Evolutionary conservation across 768 basidiomycete genomes (phyloP).

Genomic region (Baorangia bicolor): DNA sequence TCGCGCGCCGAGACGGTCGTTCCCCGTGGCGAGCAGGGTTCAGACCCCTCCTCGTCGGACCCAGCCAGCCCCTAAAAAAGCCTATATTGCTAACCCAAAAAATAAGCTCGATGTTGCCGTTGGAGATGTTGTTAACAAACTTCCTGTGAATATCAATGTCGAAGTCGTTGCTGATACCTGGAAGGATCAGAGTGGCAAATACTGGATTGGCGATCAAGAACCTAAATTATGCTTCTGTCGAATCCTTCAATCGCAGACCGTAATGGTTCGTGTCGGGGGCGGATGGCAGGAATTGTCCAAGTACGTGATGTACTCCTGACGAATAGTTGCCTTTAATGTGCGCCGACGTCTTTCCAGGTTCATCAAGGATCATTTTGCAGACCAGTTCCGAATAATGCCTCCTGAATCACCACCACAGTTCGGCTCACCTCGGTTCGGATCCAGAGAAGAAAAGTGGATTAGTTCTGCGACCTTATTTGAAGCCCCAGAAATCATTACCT

Average conservation of each 20-base stretch:
- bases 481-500: conserved; percentile 40
- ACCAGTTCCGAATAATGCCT: conserved; percentile 71
- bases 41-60: conserved; percentile 49
- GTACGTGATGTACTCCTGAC: conserved; percentile 43
- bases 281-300: conserved; percentile 92
- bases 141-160: conserved; percentile 81
- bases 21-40: conserved; percentile 43
- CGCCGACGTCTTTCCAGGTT: conserved; percentile 51
- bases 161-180: conserved; percentile 81
- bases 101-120: conserved; percentile 92
- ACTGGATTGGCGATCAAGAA: conserved; percentile 94
- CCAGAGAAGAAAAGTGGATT: conserved; percentile 79
- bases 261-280: conserved; percentile 96
- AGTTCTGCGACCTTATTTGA: conserved; percentile 72
- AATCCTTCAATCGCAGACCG: conserved; percentile 85
- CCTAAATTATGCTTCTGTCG: conserved; percentile 90
- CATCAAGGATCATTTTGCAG: conserved; percentile 82
- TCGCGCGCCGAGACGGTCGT: conserved; percentile 64
- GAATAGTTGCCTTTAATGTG: background rate
- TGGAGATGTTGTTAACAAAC: conserved; percentile 86
- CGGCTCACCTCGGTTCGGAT: conserved; percentile 37
- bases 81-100: conserved; percentile 86
- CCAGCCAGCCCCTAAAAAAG: conserved; percentile 47
- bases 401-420: conserved; percentile 57
- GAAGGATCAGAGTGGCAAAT: conserved; percentile 92